Evolutionary conservation across 2,329 filamentous ascomycete species (phyloP), one percentile per base, ranked within the genome.

Genomic region (Cladophialophora carrionii): DNA sequence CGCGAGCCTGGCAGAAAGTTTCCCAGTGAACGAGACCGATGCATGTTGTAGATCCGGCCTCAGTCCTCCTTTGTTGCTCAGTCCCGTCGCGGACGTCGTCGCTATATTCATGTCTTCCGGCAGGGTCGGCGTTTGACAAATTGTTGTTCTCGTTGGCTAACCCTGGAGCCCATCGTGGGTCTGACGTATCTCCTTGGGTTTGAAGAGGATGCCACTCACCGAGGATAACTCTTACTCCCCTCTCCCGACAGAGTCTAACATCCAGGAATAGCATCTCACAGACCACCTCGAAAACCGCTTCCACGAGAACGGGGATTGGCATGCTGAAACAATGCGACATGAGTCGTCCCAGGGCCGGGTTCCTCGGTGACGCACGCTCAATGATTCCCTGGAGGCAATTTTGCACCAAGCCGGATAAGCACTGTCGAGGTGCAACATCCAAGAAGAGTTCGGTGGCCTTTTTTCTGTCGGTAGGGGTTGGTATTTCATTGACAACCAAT

Each of bases 11-110:
- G 46, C 46, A 49, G 46, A 49, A 49, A 22, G 46, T 49, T 7
- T 20, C 46, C 46, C 46, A 49, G 22, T 49, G 46, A 14, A 49
- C 46, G 46, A 49, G 46, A 24, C 46, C 46, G 22, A 49, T 49
- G 46, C 46, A 49, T 24, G 46, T 49, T 12, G 12, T 20, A 4
- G 46, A 12, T 9, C 20, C 20, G 46, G 46, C 46, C 12, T 41
- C 34, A 12, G 34, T 4, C 4, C 34, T 41, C 10, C 34, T 14
- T 41, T 41, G 34, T 17, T 41, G 12, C 14, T 14, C 34, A 14
- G 12, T 14, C 14, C 5, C 5, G 34, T 41, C 34, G 34, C 14
- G 34, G 14, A 17, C 20, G 17, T 24, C 46, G 2, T 49, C 20
- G 20, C 46, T 24, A 24, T 20, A 22, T 6, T 49, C 46, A 14